These are phyloP conservation scores for Solanum dulcamara DNA, from an alignment of 257 asterid genomes.

Conservation along the genomic window DNA sequence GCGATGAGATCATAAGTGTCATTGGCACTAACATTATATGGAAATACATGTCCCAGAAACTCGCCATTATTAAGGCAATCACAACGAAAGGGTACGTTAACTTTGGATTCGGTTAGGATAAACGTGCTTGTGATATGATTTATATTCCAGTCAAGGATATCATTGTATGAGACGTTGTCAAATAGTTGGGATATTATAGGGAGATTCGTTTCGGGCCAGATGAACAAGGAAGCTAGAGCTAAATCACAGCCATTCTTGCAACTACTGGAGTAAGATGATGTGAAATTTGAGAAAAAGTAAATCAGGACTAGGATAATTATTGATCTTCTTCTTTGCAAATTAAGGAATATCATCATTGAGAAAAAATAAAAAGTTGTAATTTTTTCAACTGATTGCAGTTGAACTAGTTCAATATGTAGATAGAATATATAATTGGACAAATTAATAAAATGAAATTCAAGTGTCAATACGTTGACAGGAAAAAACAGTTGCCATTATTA, in stretches of 20 bases:
- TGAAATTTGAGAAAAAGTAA: background rate
- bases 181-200: background rate
- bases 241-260: background rate
- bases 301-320: background rate
- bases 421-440: no score
- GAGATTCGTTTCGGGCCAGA: background rate
- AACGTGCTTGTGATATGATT: background rate
- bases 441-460: no score
- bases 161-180: background rate
- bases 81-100: background rate
- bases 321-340: background rate
- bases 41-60: background rate
- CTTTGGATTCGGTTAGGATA: background rate
- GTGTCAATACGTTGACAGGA: background rate
- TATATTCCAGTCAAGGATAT: background rate
- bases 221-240: background rate
- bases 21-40: background rate
- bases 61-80: background rate
- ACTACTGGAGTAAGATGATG: background rate
- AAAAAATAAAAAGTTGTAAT: background rate
- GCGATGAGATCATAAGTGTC: background rate
- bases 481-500: background rate
- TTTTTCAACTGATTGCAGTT: background rate
- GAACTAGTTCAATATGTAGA: background rate
- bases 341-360: background rate